A percentile compares a stretch with the other conserved stretches of the same genome.
Conservation (phyloP, 1,284 basidiomycete genomes). For the Tilletia indica region DNA sequence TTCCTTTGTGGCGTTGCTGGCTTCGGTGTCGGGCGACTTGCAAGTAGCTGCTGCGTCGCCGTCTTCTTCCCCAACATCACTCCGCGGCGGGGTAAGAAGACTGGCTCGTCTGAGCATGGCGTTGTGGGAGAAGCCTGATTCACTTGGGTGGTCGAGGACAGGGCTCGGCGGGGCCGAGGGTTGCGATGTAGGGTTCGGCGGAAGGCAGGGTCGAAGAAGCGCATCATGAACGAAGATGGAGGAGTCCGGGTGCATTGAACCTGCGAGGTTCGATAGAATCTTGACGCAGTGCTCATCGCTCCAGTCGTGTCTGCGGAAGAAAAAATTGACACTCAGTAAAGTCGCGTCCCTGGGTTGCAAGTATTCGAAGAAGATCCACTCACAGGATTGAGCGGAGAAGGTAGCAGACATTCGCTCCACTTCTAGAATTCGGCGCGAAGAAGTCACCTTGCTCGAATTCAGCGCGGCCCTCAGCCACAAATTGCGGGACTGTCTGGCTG, state of each 20-base stretch:
- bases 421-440: slow-evolving; percentile 2
- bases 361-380: neutral
- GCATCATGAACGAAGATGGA: slow-evolving; percentile 13
- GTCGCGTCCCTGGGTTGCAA: neutral
- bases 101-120: neutral
- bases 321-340: neutral
- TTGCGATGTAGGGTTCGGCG: neutral
- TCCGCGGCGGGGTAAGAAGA: neutral
- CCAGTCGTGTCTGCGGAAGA: slow-evolving; percentile 11
- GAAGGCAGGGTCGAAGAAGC: neutral
- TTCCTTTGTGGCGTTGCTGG: neutral
- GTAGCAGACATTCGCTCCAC: neutral
- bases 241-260: neutral
- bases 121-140: neutral
- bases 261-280: slow-evolving; percentile 13
- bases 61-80: neutral
- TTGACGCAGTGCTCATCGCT: slow-evolving; percentile 16
- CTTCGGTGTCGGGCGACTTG: too few species aligned
- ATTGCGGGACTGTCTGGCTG: neutral
- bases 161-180: neutral
- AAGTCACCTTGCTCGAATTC: slow-evolving; percentile 5
- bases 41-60: neutral
- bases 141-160: neutral
- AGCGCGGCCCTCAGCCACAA: neutral
- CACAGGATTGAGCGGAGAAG: slow-evolving; percentile 9